Percentiles rank a stretch among this genome's conserved stretches.
phyloP scores from a whole-genome alignment of 2,329 filamentous ascomycete species.

The Calonectria fujianensis region DNA sequence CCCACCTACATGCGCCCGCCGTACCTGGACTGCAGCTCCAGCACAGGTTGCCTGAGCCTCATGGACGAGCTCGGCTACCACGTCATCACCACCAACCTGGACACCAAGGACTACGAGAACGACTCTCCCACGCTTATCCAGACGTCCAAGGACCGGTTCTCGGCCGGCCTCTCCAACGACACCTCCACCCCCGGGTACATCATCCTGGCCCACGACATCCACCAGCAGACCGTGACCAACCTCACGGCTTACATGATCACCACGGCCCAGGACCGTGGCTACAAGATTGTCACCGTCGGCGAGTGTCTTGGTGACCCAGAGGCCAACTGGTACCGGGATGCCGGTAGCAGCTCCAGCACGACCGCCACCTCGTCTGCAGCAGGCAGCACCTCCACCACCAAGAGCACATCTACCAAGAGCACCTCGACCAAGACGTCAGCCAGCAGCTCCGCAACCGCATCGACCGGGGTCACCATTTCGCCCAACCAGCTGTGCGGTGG shows the following conservation, averaged over 20 bases:
- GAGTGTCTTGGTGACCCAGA: conserved; percentile 72
- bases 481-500: conserved; percentile 44
- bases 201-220: conserved; percentile 71
- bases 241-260: conserved; percentile 65
- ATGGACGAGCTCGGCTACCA: conserved; percentile 70
- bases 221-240: conserved; percentile 66
- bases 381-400: conserved; percentile 29
- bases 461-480: conserved; percentile 36
- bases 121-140: conserved; percentile 68
- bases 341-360: conserved; percentile 30
- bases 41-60: conserved; percentile 60
- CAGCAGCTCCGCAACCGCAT: conserved; percentile 40
- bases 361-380: conserved; percentile 27
- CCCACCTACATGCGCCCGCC: conserved; percentile 66
- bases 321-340: conserved; percentile 70
- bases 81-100: conserved; percentile 73
- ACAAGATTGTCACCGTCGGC: conserved; percentile 70
- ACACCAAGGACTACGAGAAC: conserved; percentile 76
- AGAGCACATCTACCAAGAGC: conserved; percentile 3
- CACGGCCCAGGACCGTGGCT: conserved; percentile 63
- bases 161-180: conserved; percentile 58
- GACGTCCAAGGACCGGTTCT: conserved; percentile 63
- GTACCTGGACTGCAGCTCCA: conserved; percentile 62
- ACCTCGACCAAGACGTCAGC: conserved; percentile 11
- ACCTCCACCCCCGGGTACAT: conserved; percentile 63